Evolutionary conservation across 139 green algal genomes (phyloP), one percentile per base, ranked within the genome.

Genomic region (Asterochloris sp.): DNA sequence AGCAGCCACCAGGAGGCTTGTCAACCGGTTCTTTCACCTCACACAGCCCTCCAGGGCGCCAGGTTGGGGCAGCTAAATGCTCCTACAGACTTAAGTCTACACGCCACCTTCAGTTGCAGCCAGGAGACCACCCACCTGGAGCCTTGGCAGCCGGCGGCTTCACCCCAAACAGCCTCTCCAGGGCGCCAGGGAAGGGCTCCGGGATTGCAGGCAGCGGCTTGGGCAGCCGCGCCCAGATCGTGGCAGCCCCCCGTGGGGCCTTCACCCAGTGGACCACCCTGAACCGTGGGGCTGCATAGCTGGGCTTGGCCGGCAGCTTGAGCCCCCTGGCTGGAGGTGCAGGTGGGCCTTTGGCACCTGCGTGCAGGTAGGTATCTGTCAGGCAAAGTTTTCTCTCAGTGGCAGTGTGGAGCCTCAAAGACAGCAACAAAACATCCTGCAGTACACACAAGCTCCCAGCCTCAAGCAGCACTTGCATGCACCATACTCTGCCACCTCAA

Each of bases 261-360:
- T 81, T 81, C 13, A 28, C 62, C 77, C 77, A 81, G 61, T 81
- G 77, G 62, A 81, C 61, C 62, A 81, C 77, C 16, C 77, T n/a
- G 63, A 81, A 81, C 27, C 73, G 62, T 38, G 77, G 77, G 13
- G 62, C 63, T 16, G 61, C 62, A 74, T 81, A 73, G 13, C 61
- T 62, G 17, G 62, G 10, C 27, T 81, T 81, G 26, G 77, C 62
- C 26, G 13, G 17, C 17, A 73, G n/a, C 17, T 21, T 23, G 17
- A 26, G 17, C 66, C 66, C 21, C 19, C 66, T 26, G 66, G 28
- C 62, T 62, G 62, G 28, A 19, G 21, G 61, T 27, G 13, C 16
- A 28, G 62, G 62, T 38, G 77, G 77, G 24, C 69, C 69, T 16
- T 64, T 28, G 61, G 77, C 77, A 74, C 14, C 23, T 26, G 11